A percentile compares a stretch with the other conserved stretches of the same genome.
These are phyloP conservation scores for Fagopyrum homotropicum DNA, from an alignment of 148 eudicot species.

Conservation along the genomic window DNA sequence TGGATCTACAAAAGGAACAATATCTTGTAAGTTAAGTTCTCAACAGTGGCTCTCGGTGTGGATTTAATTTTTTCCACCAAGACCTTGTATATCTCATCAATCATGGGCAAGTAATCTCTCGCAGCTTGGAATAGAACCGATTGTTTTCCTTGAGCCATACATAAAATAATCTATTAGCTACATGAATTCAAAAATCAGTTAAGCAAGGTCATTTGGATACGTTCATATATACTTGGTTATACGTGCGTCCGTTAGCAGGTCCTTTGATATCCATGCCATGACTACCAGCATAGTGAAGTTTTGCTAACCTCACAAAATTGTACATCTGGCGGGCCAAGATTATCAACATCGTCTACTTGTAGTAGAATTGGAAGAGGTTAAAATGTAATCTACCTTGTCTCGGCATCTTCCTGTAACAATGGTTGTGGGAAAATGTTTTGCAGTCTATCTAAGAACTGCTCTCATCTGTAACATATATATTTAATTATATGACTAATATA, in stretches of 20 bases:
- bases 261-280: conserved; percentile 97
- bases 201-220: background rate
- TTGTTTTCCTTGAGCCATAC: conserved; percentile 31
- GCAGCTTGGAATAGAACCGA: conserved; percentile 75
- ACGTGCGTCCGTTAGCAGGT: conserved; percentile 39
- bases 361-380: background rate
- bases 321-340: conserved; percentile 33
- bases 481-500: background rate
- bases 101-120: conserved; percentile 62
- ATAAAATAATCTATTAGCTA: background rate
- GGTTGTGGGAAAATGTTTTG: conserved; percentile 80
- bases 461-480: conserved; percentile 45
- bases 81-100: conserved; percentile 48
- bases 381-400: conserved; percentile 57
- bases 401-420: conserved; percentile 87
- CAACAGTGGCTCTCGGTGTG: conserved; percentile 67
- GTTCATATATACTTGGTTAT: conserved; percentile 20
- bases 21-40: conserved; percentile 22
- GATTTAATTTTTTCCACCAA: conserved; percentile 49
- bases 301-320: conserved; percentile 63
- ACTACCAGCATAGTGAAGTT: conserved; percentile 91
- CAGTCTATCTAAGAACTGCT: conserved; percentile 52
- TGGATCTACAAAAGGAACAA: conserved; percentile 24
- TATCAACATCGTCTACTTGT: background rate
- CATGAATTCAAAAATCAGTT: too few relatives aligned